Evolutionary conservation across 164 flowering plant genomes (phyloP), one percentile per base, ranked within the genome.

Genomic region (Aristolochia contorta): DNA sequence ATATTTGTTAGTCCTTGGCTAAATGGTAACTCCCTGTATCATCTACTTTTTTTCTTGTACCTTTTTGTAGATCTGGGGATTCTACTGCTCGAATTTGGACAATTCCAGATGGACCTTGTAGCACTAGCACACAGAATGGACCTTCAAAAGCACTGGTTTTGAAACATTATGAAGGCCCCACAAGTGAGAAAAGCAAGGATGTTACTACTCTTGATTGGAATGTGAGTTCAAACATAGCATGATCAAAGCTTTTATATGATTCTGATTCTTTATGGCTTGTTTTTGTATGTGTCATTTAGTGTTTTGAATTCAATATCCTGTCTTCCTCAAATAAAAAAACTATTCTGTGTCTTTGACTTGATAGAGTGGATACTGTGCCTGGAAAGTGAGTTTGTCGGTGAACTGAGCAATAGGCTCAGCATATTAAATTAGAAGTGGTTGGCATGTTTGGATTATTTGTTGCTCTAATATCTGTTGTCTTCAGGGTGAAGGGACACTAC

Each of bases 191-290:
- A 68, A 81, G 86, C 80, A 90, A 88, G 73, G 97, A 93, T 69
- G 96, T 93, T 21, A 93, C 99, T 1, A 90, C 99, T 37, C 93
- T 93, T 60, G 99, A 93, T 68, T 93, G 99, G 99, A 93, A 90
- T 80, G 99, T 93, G 74, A 90, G 97, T 75, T 64, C 43, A 37
- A 37, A 4, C 3, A 37, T 37, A 3, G 7, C 43, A 37, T 37
- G 43, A 37, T 37, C 43, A 3, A 37, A 37, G 43, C 43, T 37
- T 37, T 37, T 37, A 37, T 37, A 8, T 10, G 12, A 6, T 37
- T 4, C 43, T 37, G 43, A 37, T 37, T 37, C 43, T 37, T 10
- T 37, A 37, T 10, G 12, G 43, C 12, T 37, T 37, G 43, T 37
- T 37, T 37, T 1, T 6, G 12, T 37, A 7, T 37, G 43, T 7